phyloP scores from a whole-genome alignment of 2,329 filamentous ascomycete species.

The Penicillium sp. region DNA sequence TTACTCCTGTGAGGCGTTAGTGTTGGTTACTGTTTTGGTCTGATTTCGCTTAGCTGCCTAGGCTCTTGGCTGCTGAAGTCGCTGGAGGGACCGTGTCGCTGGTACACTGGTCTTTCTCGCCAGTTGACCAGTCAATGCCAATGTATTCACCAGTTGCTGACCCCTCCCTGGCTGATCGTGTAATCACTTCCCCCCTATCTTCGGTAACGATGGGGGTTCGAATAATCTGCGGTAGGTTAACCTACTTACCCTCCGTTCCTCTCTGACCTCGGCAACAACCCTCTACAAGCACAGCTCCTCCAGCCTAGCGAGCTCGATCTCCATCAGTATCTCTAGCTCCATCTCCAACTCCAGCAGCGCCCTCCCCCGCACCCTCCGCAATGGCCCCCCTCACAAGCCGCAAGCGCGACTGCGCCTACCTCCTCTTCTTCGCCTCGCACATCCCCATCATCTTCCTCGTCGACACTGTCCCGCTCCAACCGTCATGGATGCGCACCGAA shows the following conservation, averaged over 20 bases:
- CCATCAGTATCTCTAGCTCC: not conserved
- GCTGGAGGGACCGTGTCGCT: not conserved
- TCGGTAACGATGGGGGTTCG: too few species aligned
- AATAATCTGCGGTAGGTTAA: not conserved
- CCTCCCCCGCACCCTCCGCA: slow-evolving; percentile 12
- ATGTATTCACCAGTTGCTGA: not conserved
- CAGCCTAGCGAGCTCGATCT: not conserved
- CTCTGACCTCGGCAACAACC: not conserved
- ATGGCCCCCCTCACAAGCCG: slow-evolving; percentile 35
- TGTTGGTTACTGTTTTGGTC: not conserved
- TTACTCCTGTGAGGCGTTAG: not conserved
- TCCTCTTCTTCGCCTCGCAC: slow-evolving; percentile 65
- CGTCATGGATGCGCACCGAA: slow-evolving; percentile 52
- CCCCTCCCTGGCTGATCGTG: too few species aligned
- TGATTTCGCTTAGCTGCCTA: not conserved
- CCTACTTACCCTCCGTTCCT: not conserved
- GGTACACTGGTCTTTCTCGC: not conserved
- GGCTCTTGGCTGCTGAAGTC: not conserved
- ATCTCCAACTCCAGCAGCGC: not conserved
- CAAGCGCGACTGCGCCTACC: slow-evolving; percentile 47
- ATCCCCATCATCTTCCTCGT: slow-evolving; percentile 65
- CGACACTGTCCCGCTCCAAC: slow-evolving; percentile 64
- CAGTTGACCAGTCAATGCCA: not conserved
- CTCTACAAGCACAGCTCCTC: not conserved
- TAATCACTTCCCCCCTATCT: too few species aligned